These are phyloP conservation scores for Paracorniculantispora psalliotae DNA, from an alignment of 2,329 filamentous ascomycete genomes.

Conservation along the genomic window DNA sequence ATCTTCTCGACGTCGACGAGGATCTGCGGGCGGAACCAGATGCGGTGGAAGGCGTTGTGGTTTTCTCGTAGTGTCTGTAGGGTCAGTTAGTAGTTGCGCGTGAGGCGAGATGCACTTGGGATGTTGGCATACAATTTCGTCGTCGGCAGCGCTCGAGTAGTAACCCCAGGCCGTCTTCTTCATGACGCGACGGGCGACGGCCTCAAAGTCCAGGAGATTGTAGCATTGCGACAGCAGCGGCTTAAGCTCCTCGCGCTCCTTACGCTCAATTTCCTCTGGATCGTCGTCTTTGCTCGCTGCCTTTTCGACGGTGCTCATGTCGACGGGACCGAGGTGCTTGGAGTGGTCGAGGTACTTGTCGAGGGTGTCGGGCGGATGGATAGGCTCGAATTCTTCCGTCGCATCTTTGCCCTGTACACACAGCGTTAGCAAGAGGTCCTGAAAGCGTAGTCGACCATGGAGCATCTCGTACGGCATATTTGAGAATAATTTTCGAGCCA, in stretches of 20 bases:
- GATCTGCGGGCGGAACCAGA: conserved; percentile 89
- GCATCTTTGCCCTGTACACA: conserved; percentile 71
- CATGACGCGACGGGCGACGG: conserved; percentile 84
- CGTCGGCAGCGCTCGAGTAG: conserved; percentile 79
- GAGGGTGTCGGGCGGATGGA: conserved; percentile 82
- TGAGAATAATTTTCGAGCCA: conserved; percentile 87
- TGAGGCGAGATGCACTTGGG: background rate
- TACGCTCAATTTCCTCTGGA: conserved; percentile 56
- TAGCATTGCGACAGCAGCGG: conserved; percentile 83
- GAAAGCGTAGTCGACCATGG: too few relatives aligned
- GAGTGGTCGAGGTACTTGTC: conserved; percentile 76
- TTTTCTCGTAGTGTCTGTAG: conserved; percentile 86
- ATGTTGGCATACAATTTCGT: conserved; percentile 34
- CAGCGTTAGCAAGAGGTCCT: background rate
- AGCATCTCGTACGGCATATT: conserved; percentile 75
- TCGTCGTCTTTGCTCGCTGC: conserved; percentile 63
- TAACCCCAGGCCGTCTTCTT: conserved; percentile 97
- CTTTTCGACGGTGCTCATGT: conserved; percentile 77
- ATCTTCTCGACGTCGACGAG: conserved; percentile 86
- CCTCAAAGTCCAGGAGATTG: conserved; percentile 93
- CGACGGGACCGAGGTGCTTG: conserved; percentile 84
- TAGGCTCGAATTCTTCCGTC: conserved; percentile 85
- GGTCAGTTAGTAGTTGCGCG: background rate
- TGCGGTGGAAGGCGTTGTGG: conserved; percentile 91
- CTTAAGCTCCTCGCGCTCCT: conserved; percentile 69